Percentiles rank a stretch among this genome's conserved stretches.
phyloP scores from a whole-genome alignment of 768 basidiomycete species.

The Xerocomellus dryophilus region DNA sequence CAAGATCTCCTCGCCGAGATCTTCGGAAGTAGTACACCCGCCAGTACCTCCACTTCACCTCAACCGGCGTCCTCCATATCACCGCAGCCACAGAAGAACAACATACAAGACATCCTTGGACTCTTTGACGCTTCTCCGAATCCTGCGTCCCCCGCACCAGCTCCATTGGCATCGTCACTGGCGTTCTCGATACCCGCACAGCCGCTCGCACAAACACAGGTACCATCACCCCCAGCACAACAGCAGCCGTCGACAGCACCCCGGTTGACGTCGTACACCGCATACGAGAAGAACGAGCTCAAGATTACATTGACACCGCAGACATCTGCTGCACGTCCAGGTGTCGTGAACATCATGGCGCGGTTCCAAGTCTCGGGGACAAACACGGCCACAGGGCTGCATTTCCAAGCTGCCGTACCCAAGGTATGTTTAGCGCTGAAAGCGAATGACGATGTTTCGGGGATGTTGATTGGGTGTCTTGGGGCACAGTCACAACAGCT shows the following conservation, averaged over 20 bases:
- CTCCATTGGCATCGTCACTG: constrained; percentile 32
- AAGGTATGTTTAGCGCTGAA: constrained; percentile 52
- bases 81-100: constrained; percentile 49
- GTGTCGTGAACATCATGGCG: constrained; percentile 86
- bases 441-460: background rate
- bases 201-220: constrained; percentile 34
- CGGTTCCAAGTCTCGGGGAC: constrained; percentile 71
- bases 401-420: constrained; percentile 97
- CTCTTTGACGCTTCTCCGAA: constrained; percentile 65
- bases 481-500: constrained; percentile 80
- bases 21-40: constrained; percentile 57
- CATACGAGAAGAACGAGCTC: constrained; percentile 89
- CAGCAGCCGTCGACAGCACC: constrained; percentile 38
- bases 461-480: background rate
- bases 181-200: constrained; percentile 35
- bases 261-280: constrained; percentile 70
- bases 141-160: constrained; percentile 25
- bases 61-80: constrained; percentile 40
- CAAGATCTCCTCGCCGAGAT: constrained; percentile 92
- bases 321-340: constrained; percentile 75
- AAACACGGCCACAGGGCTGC: constrained; percentile 57
- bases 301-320: constrained; percentile 89
- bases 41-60: constrained; percentile 28
- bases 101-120: constrained; percentile 87
- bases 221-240: constrained; percentile 30